A percentile compares a stretch with the other conserved stretches of the same genome.
Evolutionary conservation across 208 protist genomes (phyloP).

Genomic region (Leishmania amazonensis): DNA sequence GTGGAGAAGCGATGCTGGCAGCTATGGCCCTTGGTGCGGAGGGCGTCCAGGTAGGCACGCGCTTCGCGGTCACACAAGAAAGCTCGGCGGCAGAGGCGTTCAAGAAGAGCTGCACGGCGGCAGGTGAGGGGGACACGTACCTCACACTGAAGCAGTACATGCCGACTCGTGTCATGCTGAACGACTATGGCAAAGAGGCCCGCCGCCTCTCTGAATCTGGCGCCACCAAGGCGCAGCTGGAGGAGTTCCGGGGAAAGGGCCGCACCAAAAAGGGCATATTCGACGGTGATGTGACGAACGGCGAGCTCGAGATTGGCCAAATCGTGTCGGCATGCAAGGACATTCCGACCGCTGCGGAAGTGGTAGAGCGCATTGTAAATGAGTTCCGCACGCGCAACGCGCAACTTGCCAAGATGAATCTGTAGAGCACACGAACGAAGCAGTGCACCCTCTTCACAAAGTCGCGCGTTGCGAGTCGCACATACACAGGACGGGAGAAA

Average conservation of each 20-base stretch:
- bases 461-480: background rate
- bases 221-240: constrained; percentile 44
- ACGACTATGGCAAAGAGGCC: constrained; percentile 58
- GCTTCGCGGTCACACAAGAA: constrained; percentile 74
- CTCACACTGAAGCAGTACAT: constrained; percentile 69
- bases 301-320: constrained; percentile 74
- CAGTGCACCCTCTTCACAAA: background rate
- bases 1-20: constrained; percentile 58
- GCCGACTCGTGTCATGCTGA: constrained; percentile 63
- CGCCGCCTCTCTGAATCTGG: constrained; percentile 42
- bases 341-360: constrained; percentile 38
- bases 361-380: constrained; percentile 53
- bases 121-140: constrained; percentile 54
- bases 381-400: constrained; percentile 47
- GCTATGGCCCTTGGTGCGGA: constrained; percentile 77
- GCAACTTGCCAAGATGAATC: constrained; percentile 18
- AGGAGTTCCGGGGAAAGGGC: constrained; percentile 43
- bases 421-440: constrained; percentile 20
- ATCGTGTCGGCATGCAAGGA: constrained; percentile 49
- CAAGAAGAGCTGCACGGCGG: constrained; percentile 49
- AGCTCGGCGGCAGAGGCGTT: constrained; percentile 50
- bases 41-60: constrained; percentile 79
- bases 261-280: constrained; percentile 59
- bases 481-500: background rate
- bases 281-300: constrained; percentile 54